These are phyloP conservation scores for Dovyalis caffra DNA, from an alignment of 345 rosid genomes.

Conservation along the genomic window DNA sequence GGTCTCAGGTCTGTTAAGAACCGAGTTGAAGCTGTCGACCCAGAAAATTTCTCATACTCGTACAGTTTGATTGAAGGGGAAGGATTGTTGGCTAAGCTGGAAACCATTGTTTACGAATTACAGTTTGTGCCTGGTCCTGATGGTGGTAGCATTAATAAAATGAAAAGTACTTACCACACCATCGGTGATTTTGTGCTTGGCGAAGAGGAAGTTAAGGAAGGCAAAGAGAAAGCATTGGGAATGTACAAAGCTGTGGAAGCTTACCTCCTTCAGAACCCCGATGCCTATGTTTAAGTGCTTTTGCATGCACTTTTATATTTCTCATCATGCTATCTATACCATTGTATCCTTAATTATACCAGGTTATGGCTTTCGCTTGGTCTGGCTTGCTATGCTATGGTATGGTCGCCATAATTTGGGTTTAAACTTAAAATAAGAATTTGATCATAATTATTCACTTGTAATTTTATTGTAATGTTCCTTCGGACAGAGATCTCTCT, in stretches of 20 bases:
- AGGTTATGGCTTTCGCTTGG: too few species aligned
- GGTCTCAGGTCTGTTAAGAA: conserved; percentile 33
- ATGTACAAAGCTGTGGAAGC: conserved; percentile 9
- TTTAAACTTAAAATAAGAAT: too few species aligned
- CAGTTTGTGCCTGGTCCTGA: conserved; percentile 27
- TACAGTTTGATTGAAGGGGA: conserved; percentile 40
- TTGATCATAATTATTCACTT: too few species aligned
- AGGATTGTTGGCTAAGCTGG: conserved; percentile 20
- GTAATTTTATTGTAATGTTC: too few species aligned
- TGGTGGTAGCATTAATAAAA: conserved; percentile 39
- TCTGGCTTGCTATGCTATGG: too few species aligned
- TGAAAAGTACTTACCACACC: conserved; percentile 32
- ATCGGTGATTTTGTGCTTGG: conserved; percentile 19
- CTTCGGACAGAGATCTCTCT: too few species aligned
- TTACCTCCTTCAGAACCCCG: background rate
- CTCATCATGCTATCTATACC: too few species aligned
- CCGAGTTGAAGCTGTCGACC: conserved; percentile 31
- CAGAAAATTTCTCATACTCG: conserved; percentile 22
- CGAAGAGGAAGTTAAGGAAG: conserved; percentile 3
- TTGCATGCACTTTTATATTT: too few species aligned
- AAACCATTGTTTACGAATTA: conserved; percentile 24
- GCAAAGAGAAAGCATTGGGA: background rate
- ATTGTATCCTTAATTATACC: too few species aligned
- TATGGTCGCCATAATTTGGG: too few species aligned
- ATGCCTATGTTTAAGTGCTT: too few species aligned